Base-by-base conservation (phyloP, 2,329 filamentous ascomycete genomes). In the Orbilia ellipsospora region DNA sequence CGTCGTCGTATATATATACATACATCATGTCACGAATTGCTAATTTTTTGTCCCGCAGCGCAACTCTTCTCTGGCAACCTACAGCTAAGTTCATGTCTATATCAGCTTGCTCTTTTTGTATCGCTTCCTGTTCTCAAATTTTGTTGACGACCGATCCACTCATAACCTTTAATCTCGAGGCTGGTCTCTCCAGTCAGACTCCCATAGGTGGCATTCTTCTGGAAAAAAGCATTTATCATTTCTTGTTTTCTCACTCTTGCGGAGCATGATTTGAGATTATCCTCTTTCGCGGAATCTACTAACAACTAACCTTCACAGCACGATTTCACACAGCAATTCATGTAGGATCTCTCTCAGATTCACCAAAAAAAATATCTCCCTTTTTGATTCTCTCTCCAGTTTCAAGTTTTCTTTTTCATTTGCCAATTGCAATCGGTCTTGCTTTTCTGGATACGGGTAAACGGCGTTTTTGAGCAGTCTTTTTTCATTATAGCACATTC, bases 241-340 rank as follows among this genome's bases (percentile, higher is more conserved):
- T 62, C 42, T 59, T 66, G 31, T 65, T 66, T 52, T 62, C 31
- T 75, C 44, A 6, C 51, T 60, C 6, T 69, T 75, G 69, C 56
- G 28, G 57, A 66, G 48, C 23, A 52, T 36, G 50, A 74, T 62
- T 36, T 45, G 65, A 69, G 55, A 40, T 48, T 40, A 51, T 55
- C 10, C 18, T 54, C 42, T 44, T 16, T 45, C 15, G 57, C 52
- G 8, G n/a, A 60, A 36, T 36, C 23, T 56, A 74, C 51, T 74
- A 64, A 75, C 72, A 28, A 75, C 72, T 75, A 69, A 75, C 72
- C n/a, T 48, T 40, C 40, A 69, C 63, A 75, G 72, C 64, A 16
- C 67, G 18, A 67, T 61, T 31, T 42, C 26, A 59, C 40, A 69
- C 20, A 64, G 40, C 60, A 54, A 69, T 13, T 42, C 62, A 59